These are phyloP conservation scores for Yarrowia sp. DNA, from an alignment of 805 yeast genomes.

Conservation along the genomic window DNA sequence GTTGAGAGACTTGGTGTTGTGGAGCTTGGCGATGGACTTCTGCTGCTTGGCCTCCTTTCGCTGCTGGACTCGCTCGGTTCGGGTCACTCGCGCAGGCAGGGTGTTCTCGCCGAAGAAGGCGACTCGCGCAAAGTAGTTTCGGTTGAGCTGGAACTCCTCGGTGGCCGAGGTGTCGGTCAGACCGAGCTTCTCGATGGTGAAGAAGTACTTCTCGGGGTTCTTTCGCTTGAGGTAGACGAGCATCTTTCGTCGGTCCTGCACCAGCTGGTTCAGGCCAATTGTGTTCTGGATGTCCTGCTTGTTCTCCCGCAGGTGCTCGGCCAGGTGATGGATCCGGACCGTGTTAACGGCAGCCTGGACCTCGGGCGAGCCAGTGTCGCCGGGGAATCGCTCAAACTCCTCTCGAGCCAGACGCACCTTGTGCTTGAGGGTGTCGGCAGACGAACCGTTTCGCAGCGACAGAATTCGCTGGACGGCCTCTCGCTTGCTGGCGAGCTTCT, in stretches of 20 bases:
- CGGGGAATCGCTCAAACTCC: slow-evolving; percentile 80
- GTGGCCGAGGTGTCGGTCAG: slow-evolving; percentile 74
- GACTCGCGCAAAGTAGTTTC: slow-evolving; percentile 39
- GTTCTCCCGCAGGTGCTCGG: slow-evolving; percentile 66
- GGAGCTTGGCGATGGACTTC: slow-evolving; percentile 20
- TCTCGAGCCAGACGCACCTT: slow-evolving; percentile 64
- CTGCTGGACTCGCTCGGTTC: slow-evolving; percentile 30
- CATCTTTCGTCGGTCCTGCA: slow-evolving; percentile 83
- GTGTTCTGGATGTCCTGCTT: slow-evolving; percentile 72
- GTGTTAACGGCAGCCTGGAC: slow-evolving; percentile 93
- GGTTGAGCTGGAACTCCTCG: slow-evolving; percentile 58
- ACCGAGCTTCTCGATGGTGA: slow-evolving; percentile 85
- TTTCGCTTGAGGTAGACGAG: slow-evolving; percentile 78
- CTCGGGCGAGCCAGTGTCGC: slow-evolving; percentile 93
- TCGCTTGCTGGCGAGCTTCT: slow-evolving; percentile 53
- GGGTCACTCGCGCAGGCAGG: slow-evolving; percentile 37
- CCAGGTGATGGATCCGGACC: slow-evolving; percentile 70
- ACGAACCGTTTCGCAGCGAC: slow-evolving; percentile 66
- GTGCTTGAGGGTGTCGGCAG: slow-evolving; percentile 54
- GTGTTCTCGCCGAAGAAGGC: slow-evolving; percentile 43
- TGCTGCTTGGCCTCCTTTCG: slow-evolving; percentile 13
- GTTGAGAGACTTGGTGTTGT: neutral
- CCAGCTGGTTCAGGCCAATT: slow-evolving; percentile 72
- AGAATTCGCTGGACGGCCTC: slow-evolving; percentile 70
- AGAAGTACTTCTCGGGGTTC: slow-evolving; percentile 77